A percentile compares a stretch with the other conserved stretches of the same genome.
Conservation (phyloP, 1,139 yeast genomes). For the Yamadazyma dendronema region DNA sequence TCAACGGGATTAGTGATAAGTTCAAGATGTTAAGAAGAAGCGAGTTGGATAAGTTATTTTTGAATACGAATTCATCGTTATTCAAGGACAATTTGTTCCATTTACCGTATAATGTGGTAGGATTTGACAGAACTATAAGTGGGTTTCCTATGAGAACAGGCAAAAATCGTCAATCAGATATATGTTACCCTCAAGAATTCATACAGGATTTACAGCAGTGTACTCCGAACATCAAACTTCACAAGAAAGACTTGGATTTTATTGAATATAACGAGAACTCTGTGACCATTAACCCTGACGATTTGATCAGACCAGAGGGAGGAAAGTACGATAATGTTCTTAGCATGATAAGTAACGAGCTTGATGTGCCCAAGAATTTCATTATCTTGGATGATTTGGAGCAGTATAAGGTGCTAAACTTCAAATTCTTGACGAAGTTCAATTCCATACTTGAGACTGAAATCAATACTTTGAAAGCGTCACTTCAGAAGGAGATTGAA, state of each 20-base stretch:
- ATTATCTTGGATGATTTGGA: slow-evolving; percentile 28
- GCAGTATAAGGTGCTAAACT: slow-evolving; percentile 29
- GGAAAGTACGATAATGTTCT: slow-evolving; percentile 10
- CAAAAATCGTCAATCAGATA: slow-evolving; percentile 18
- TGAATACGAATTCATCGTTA: slow-evolving; percentile 28
- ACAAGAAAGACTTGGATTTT: slow-evolving; percentile 41
- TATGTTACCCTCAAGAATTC: slow-evolving; percentile 38
- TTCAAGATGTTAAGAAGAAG: slow-evolving; percentile 36
- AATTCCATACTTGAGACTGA: slow-evolving; percentile 31
- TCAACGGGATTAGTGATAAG: slow-evolving; percentile 37
- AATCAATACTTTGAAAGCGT: slow-evolving; percentile 27
- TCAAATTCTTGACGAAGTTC: slow-evolving; percentile 20
- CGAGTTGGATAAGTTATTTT: slow-evolving; percentile 30
- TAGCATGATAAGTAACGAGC: slow-evolving; percentile 20
- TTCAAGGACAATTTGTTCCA: slow-evolving; percentile 31
- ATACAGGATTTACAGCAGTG: slow-evolving; percentile 39
- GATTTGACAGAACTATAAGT: slow-evolving; percentile 40
- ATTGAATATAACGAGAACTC: slow-evolving; percentile 28
- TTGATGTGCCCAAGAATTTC: slow-evolving; percentile 28
- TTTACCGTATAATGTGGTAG: slow-evolving; percentile 42
- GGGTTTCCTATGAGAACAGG: slow-evolving; percentile 40
- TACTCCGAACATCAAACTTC: slow-evolving; percentile 30
- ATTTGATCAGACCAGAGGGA: slow-evolving; percentile 9
- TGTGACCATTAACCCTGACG: slow-evolving; percentile 14
- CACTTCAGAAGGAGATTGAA: slow-evolving; percentile 34